phyloP scores from a whole-genome alignment of 257 asterid genomes.

The Petunia secreta region DNA sequence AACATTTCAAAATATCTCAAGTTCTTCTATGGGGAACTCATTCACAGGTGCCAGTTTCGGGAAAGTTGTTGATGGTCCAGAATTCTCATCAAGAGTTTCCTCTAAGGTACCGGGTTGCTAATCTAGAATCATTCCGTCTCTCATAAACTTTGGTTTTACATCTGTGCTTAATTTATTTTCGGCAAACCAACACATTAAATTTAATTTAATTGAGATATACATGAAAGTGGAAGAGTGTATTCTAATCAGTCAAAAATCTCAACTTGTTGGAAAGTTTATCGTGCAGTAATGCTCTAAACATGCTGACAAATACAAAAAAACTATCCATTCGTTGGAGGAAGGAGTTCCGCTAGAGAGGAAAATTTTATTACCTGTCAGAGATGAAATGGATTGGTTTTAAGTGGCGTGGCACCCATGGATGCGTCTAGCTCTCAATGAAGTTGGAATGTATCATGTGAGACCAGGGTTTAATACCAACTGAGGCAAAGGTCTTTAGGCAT shows the following conservation, averaged over 20 bases:
- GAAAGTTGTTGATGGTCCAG: slow-evolving; percentile 45
- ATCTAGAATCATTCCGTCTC: not conserved
- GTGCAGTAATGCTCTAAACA: not conserved
- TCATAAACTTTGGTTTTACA: not conserved
- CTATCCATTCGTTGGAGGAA: not conserved
- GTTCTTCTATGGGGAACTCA: slow-evolving; percentile 49
- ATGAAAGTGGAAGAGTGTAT: not conserved
- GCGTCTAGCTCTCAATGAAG: not conserved
- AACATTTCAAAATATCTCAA: slow-evolving; percentile 72
- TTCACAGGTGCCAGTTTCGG: slow-evolving; percentile 37
- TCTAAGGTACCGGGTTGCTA: slow-evolving; percentile 45
- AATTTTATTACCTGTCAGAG: not conserved
- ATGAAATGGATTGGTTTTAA: not conserved
- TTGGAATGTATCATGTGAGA: not conserved
- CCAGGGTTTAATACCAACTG: not conserved
- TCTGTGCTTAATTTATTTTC: not conserved
- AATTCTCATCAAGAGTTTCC: slow-evolving; percentile 50
- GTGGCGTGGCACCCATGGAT: not conserved
- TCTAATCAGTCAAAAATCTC: slow-evolving; percentile 12
- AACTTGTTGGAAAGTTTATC: slow-evolving; percentile 15
- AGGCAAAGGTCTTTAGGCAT: not conserved
- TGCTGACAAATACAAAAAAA: not conserved
- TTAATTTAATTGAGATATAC: not conserved
- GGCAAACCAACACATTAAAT: not conserved
- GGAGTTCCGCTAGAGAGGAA: not conserved